Evolutionary conservation across 176 grass and related monocot genomes (phyloP).

Genomic region (Bothriochloa decipiens): DNA sequence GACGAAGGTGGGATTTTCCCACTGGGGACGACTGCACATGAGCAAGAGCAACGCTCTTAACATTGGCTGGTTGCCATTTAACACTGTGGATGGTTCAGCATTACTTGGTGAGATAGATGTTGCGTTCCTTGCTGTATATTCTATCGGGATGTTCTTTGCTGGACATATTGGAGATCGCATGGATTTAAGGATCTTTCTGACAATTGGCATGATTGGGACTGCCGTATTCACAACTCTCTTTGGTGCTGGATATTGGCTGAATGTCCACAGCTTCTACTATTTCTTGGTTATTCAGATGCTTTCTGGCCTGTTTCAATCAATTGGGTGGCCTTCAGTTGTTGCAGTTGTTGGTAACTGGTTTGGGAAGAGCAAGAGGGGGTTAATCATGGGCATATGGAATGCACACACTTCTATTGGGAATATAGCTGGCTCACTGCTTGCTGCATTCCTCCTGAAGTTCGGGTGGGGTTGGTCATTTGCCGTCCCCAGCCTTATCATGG

Average conservation of each 20-base stretch:
- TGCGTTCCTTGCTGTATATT: constrained; percentile 79
- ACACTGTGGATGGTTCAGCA: constrained; percentile 55
- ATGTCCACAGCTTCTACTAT: constrained; percentile 77
- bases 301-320: constrained; percentile 79
- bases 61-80: constrained; percentile 68
- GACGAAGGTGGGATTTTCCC: constrained; percentile 55
- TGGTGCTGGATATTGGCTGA: constrained; percentile 81
- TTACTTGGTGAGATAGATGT: constrained; percentile 75
- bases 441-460: constrained; percentile 73
- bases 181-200: constrained; percentile 79
- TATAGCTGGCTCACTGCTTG: constrained; percentile 80
- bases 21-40: constrained; percentile 37
- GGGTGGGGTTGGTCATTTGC: constrained; percentile 91
- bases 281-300: constrained; percentile 80
- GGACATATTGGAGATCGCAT: constrained; percentile 78
- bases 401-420: constrained; percentile 83
- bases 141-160: constrained; percentile 80
- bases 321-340: constrained; percentile 83
- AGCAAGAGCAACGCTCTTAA: constrained; percentile 21
- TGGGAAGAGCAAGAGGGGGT: constrained; percentile 83
- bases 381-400: constrained; percentile 96
- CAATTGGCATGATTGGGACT: constrained; percentile 79
- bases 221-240: constrained; percentile 78
- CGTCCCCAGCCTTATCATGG: constrained; percentile 76
- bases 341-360: constrained; percentile 90